phyloP scores from a whole-genome alignment of 164 flowering plant genomes.

The Euptelea pleiosperma region DNA sequence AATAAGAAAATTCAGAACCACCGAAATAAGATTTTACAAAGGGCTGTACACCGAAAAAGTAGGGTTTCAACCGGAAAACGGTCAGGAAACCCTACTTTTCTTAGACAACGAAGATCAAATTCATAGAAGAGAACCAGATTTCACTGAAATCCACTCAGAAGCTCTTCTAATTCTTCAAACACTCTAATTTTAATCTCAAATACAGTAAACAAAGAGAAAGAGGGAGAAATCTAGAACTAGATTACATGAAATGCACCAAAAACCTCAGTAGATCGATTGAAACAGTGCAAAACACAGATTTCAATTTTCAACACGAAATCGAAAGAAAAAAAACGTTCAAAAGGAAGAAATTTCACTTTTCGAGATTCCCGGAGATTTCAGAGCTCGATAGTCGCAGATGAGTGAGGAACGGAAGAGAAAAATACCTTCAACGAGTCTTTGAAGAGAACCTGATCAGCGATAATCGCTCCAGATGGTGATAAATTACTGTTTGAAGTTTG shows the following conservation, averaged over 20 bases:
- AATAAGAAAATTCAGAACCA: not conserved
- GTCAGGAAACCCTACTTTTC: not conserved
- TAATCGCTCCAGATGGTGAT: too few relatives aligned
- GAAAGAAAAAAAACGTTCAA: not conserved
- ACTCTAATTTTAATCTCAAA: too few relatives aligned
- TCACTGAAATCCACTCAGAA: not conserved
- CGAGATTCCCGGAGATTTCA: not conserved
- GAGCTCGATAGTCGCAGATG: not conserved
- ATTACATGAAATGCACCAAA: not conserved
- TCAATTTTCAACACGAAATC: not conserved
- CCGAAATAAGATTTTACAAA: not conserved
- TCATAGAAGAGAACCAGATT: not conserved
- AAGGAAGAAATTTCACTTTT: not conserved
- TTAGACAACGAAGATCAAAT: slow-evolving; percentile 1
- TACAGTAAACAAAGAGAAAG: too few relatives aligned
- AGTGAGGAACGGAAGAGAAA: not conserved
- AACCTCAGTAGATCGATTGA: not conserved
- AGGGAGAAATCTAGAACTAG: not conserved
- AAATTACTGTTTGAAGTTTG: too few relatives aligned
- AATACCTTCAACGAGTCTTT: too few relatives aligned
- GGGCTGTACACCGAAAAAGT: not conserved
- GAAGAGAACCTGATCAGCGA: too few relatives aligned
- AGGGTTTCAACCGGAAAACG: not conserved
- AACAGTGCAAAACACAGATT: not conserved
- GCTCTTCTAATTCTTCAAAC: too few relatives aligned